These are phyloP conservation scores for Chaetomium fimeti DNA, from an alignment of 495 filamentous ascomycete genomes.

Conservation along the genomic window DNA sequence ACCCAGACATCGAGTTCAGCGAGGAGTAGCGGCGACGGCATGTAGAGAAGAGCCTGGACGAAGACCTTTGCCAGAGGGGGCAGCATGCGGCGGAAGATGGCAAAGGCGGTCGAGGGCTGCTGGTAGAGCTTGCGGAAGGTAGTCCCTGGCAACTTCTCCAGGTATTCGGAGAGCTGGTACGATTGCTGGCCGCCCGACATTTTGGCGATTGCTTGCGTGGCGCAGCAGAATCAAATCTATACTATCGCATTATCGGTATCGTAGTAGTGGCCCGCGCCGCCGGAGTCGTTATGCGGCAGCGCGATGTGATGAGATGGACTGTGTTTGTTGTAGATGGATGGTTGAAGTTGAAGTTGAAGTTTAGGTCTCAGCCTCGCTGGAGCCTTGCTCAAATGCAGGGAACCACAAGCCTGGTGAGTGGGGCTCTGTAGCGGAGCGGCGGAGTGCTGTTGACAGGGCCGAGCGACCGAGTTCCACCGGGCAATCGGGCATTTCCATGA, in stretches of 20 bases:
- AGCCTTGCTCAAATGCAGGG: not conserved
- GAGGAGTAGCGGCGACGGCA: constrained; percentile 69
- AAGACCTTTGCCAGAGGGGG: constrained; percentile 91
- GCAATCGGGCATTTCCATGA: not conserved
- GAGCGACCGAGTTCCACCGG: too few relatives aligned
- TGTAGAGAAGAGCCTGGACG: constrained; percentile 91
- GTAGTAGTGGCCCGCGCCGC: not conserved
- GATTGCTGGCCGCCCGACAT: constrained; percentile 38
- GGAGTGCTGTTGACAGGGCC: not conserved
- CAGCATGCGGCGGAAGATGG: constrained; percentile 96
- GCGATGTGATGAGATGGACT: not conserved
- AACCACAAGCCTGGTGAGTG: not conserved
- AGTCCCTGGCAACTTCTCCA: constrained; percentile 85
- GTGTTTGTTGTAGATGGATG: constrained; percentile 1
- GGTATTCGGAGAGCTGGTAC: constrained; percentile 70
- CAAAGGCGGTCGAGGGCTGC: constrained; percentile 91
- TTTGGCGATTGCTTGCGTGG: constrained; percentile 9
- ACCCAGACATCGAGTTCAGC: constrained; percentile 83
- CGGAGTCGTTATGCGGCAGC: not conserved
- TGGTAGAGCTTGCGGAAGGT: constrained; percentile 87
- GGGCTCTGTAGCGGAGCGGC: too few relatives aligned
- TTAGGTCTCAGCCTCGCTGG: constrained; percentile 2
- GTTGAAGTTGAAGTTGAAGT: constrained; percentile 1
- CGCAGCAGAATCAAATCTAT: not conserved
- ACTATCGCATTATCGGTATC: constrained; percentile 17